Percentiles rank a stretch among this genome's conserved stretches.
phyloP scores from a whole-genome alignment of 169 alveolate species.

The Cardiosporidium cionae region DNA sequence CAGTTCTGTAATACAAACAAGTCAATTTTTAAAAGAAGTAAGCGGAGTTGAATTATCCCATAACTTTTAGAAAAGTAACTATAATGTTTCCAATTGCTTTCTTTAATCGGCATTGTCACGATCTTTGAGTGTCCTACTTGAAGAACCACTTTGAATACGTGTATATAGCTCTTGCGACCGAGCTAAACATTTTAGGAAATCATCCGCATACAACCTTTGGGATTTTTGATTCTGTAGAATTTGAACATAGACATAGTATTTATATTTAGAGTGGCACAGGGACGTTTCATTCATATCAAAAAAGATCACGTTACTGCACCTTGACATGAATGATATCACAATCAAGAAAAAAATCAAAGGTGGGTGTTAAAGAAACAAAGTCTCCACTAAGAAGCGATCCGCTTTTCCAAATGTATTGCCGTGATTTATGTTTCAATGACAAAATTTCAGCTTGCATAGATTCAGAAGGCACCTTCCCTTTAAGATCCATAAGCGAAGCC shows the following conservation, averaged over 20 bases:
- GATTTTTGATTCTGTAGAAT: background rate
- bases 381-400: constrained; percentile 19
- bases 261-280: background rate
- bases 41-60: too few relatives aligned
- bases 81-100: too few relatives aligned
- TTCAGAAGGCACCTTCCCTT: background rate
- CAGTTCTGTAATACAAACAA: too few relatives aligned
- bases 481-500: constrained; percentile 5
- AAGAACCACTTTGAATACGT: too few relatives aligned
- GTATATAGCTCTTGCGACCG: background rate
- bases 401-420: constrained; percentile 3
- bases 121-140: too few relatives aligned
- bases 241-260: background rate
- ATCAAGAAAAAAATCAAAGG: constrained; percentile 8
- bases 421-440: background rate
- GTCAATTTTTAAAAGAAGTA: too few relatives aligned
- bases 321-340: constrained; percentile 10
- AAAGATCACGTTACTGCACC: background rate
- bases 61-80: too few relatives aligned
- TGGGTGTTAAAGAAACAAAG: background rate
- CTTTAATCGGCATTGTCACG: too few relatives aligned
- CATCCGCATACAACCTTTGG: background rate
- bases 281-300: background rate
- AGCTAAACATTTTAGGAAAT: constrained; percentile 4
- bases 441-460: constrained; percentile 5